Conservation (phyloP, 306 rosid species). For the Cucurbita ficifolia region DNA sequence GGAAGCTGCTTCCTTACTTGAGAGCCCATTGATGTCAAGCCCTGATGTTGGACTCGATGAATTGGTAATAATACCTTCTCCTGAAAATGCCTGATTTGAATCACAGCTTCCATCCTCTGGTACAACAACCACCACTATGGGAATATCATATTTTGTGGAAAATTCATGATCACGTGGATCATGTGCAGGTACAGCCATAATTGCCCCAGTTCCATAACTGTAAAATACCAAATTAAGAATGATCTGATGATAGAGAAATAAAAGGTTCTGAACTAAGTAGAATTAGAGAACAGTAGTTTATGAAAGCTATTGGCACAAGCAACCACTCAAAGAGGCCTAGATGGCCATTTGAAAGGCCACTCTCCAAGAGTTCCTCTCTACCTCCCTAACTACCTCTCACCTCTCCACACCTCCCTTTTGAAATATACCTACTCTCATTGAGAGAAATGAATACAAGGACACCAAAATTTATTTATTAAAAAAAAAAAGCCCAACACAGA, state of each 20-base stretch:
- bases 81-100: constrained; percentile 52
- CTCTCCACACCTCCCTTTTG: not conserved
- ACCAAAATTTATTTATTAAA: not conserved
- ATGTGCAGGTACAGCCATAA: constrained; percentile 97
- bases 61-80: constrained; percentile 53
- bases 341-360: not conserved
- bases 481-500: not conserved
- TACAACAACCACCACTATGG: constrained; percentile 52
- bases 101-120: constrained; percentile 38
- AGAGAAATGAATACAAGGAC: not conserved
- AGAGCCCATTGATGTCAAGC: constrained; percentile 66
- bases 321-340: not conserved
- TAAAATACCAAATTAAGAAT: not conserved
- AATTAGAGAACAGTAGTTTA: not conserved
- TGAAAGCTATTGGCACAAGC: not conserved
- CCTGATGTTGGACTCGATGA: constrained; percentile 45
- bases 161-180: constrained; percentile 85
- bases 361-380: not conserved
- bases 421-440: not conserved
- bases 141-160: constrained; percentile 60
- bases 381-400: not conserved
- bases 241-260: constrained; percentile 1
- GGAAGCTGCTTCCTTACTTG: constrained; percentile 63
- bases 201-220: constrained; percentile 97
- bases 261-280: not conserved